Evolutionary conservation across 2,329 filamentous ascomycete genomes (phyloP), one percentile per base, ranked within the genome.

Genomic region (Chalara sp.): DNA sequence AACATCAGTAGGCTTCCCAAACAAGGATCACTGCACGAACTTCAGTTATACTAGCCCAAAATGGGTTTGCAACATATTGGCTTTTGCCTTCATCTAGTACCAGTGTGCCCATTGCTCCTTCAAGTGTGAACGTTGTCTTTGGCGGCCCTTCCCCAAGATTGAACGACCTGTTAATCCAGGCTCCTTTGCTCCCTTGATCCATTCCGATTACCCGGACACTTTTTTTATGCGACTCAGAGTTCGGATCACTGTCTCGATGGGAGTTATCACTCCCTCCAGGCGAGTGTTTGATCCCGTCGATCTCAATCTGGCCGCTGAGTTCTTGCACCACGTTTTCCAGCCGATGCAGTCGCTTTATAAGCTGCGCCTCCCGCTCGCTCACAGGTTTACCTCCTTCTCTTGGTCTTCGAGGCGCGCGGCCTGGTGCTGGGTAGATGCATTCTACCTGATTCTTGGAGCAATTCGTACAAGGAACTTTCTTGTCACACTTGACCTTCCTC

Each of bases 311-410:
- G 6, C 80, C 78, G 63, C 81, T 84, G 47, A 85, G 65, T 56
- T 84, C 81, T 65, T 84, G 79, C 12, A 91, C 87, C 31, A 91
- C 87, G 43, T 84, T 84, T 65, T 91, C 87, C 30, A 91, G 69
- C 65, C 87, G 84, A 54, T 81, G 74, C 63, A 91, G 64, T 10
- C 87, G 74, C 66, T 88, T 86, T 67, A 90, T 73, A 53, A 91
- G 70, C 70, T 90, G 86, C 41, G 78, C 70, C 66, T 85, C 81
- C 44, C 81, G 73, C 63, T 83, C 79, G 61, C 75, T 83, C 50
- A 79, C 77, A 48, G 73, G 51, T 44, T 63, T 78, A 61, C 85
- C 84, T 5, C 80, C 79, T 44, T 85, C 78, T 62, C 84, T 86
- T 32, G 76, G 72, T 21, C 86, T 83, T 41, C 86, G 75, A 7